These are phyloP conservation scores for Rhodofomes roseus DNA, from an alignment of 1,284 basidiomycete species.

Conservation along the genomic window DNA sequence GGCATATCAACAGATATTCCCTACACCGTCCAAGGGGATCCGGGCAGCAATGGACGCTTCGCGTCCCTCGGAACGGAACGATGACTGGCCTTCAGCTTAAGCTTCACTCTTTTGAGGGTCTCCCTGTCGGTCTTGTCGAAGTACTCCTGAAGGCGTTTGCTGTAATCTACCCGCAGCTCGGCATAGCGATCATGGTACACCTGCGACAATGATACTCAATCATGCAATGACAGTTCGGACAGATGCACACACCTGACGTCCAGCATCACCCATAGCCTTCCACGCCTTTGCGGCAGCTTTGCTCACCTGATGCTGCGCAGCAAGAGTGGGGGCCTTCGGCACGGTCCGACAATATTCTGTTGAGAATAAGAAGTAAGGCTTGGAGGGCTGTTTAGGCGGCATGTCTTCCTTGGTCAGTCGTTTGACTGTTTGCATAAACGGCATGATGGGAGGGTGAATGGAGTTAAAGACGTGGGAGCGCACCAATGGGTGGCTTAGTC, in stretches of 20 bases:
- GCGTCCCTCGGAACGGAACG: too few species aligned
- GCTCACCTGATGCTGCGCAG: too few species aligned
- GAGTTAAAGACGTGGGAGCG: not conserved
- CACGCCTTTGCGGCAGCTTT: too few species aligned
- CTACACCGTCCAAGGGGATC: too few species aligned
- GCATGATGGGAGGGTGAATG: not conserved
- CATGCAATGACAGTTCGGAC: too few species aligned
- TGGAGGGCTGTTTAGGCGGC: not conserved
- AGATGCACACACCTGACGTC: too few species aligned
- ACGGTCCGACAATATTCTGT: not conserved
- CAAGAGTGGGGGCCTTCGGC: not conserved
- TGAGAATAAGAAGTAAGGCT: not conserved
- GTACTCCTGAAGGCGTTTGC: not conserved
- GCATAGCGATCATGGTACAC: not conserved
- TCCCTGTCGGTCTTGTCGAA: not conserved
- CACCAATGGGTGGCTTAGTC: not conserved
- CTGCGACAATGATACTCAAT: too few species aligned
- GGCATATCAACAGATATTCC: too few species aligned
- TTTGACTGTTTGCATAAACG: too few species aligned
- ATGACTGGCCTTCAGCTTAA: not conserved
- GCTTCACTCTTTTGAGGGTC: slow-evolving; percentile 13
- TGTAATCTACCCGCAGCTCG: not conserved
- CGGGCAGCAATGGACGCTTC: too few species aligned
- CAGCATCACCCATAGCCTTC: too few species aligned
- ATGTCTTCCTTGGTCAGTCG: too few species aligned